These are phyloP conservation scores for Perkinsus olseni DNA, from an alignment of 169 alveolate genomes.

Conservation along the genomic window DNA sequence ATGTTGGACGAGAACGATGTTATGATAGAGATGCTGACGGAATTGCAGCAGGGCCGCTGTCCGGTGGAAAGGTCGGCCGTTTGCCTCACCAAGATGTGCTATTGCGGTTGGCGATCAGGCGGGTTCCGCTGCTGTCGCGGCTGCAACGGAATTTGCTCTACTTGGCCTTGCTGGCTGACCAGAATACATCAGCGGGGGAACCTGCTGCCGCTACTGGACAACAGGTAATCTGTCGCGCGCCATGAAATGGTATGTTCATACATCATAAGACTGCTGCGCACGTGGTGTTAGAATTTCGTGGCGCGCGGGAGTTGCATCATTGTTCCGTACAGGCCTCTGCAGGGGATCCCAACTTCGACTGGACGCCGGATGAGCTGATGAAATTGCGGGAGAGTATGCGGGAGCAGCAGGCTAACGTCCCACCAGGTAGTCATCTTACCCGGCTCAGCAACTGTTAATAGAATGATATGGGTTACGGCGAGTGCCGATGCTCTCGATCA, in stretches of 20 bases:
- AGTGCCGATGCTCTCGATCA: no score
- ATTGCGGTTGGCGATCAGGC: neutral
- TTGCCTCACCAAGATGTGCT: neutral
- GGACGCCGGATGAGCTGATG: neutral
- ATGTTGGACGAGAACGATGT: neutral
- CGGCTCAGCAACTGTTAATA: no score
- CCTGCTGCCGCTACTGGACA: no score
- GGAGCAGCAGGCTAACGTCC: neutral
- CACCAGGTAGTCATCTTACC: conserved; percentile 1
- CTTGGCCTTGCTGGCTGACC: neutral
- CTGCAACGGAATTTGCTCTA: neutral
- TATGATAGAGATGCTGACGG: neutral
- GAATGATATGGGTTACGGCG: no score
- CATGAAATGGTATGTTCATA: no score
- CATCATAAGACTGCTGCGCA: neutral
- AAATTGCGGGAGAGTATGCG: neutral
- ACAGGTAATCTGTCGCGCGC: no score
- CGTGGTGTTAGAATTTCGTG: neutral
- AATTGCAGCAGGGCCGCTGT: neutral
- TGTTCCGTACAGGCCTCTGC: neutral
- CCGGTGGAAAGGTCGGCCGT: neutral
- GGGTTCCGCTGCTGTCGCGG: neutral
- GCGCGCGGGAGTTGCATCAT: neutral
- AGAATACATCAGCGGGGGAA: no score
- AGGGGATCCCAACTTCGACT: neutral